Evolutionary conservation across 2,329 filamentous ascomycete species (phyloP), one percentile per base, ranked within the genome.

Genomic region (Penicillium sp.): DNA sequence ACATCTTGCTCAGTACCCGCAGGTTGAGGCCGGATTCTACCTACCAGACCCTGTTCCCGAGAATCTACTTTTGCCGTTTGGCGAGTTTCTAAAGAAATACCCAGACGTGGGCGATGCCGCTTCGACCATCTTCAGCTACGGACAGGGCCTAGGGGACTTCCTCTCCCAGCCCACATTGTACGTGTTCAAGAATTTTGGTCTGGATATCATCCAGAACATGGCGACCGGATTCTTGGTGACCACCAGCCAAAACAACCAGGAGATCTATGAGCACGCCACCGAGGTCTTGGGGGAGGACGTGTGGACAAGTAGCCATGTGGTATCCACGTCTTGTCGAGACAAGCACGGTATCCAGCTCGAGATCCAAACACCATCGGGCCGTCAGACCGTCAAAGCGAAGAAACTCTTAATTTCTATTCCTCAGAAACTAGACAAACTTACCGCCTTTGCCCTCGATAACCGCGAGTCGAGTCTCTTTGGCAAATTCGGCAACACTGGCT

Each of bases 11-110:
- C 39, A 52, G 24, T 55, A 54, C 35, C 37, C 49, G 6, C n/a
- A 39, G 9, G 35, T 57, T 5, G 49, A 54, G 8, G 6, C 11
- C 5, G 54, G 54, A 0, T 54, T 53, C 48, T 71, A 75, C 24
- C 61, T 76, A 0, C 70, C 74, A 0, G 54, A 63, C 11, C 65
- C 67, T 5, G 68, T 77, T 0, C 74, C 75, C 0, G 64, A 69
- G 28, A 75, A 77, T 37, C 61, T 80, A 2, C 57, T 74, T 18
- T 58, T 77, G 4, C 68, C 74, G 2, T 79, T 75, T 48, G 68
- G 72, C 13, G 66, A 76, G 4, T 78, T 78, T 47, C 64, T 74
- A 5, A 24, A 34, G 9, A 57, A 64, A 32, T 78, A 79, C 58
- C 71, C 78, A 58, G 58, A 65, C n/a, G 59, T 80, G 4, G 58